Evolutionary conservation across 2,329 filamentous ascomycete genomes (phyloP).

Genomic region (Aspergillus sojae): DNA sequence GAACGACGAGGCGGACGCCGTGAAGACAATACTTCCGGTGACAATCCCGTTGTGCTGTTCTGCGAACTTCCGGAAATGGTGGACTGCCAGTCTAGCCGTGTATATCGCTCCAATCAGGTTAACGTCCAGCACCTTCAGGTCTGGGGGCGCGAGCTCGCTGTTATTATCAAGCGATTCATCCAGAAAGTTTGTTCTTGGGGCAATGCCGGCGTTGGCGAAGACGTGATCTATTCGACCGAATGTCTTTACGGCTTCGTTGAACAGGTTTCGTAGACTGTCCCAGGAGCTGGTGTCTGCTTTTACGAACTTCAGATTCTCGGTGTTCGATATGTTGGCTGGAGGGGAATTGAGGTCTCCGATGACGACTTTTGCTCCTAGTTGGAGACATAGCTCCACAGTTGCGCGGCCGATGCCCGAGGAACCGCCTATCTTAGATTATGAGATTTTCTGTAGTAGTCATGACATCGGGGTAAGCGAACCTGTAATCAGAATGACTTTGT

Average conservation of each 20-base stretch:
- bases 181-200: background rate
- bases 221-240: background rate
- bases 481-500: background rate
- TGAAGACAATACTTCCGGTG: background rate
- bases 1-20: background rate
- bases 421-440: background rate
- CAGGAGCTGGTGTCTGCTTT: background rate
- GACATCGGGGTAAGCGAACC: background rate
- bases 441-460: background rate
- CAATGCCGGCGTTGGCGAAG: background rate
- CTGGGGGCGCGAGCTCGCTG: background rate
- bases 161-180: background rate
- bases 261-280: background rate
- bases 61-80: background rate
- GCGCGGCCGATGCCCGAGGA: background rate
- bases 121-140: background rate
- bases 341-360: background rate
- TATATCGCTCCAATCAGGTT: background rate
- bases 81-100: background rate
- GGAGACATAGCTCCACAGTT: background rate
- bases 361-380: background rate
- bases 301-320: background rate
- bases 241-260: background rate
- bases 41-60: background rate
- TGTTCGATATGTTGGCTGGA: background rate